phyloP scores from a whole-genome alignment of 1,139 yeast genomes.

The Kurtzmaniella quercitrusa region DNA sequence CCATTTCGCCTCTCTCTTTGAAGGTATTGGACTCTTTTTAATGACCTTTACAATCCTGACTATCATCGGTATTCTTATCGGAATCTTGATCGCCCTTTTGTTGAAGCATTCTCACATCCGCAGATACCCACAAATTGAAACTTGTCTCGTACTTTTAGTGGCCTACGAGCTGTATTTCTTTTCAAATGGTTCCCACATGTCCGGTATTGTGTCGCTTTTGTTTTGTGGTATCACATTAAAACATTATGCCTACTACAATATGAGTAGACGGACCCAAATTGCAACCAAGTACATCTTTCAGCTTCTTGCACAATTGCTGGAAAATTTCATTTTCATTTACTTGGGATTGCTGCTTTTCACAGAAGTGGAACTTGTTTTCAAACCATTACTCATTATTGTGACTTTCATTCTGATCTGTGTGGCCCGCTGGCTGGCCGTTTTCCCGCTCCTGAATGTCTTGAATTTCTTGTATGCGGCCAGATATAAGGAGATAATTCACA shows the following conservation, averaged over 20 bases:
- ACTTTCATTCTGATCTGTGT: constrained; percentile 89
- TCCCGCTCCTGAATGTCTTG: constrained; percentile 82
- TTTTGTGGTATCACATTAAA: constrained; percentile 96
- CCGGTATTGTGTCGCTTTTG: constrained; percentile 91
- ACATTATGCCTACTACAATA: constrained; percentile 94
- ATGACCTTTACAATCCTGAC: constrained; percentile 94
- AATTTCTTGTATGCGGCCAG: constrained; percentile 73
- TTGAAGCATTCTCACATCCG: constrained; percentile 91
- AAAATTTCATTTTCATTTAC: constrained; percentile 94
- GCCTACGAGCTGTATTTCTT: constrained; percentile 97
- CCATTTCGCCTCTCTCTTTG: constrained; percentile 72
- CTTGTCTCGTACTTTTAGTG: constrained; percentile 82
- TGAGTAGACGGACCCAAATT: constrained; percentile 96
- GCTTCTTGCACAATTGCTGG: constrained; percentile 88
- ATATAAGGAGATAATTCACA: constrained; percentile 32
- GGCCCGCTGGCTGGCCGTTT: constrained; percentile 96
- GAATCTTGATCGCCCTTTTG: constrained; percentile 83
- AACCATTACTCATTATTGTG: constrained; percentile 86
- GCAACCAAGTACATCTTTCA: constrained; percentile 95
- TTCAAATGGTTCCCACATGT: constrained; percentile 98
- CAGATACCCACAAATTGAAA: constrained; percentile 93
- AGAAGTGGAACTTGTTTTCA: constrained; percentile 90
- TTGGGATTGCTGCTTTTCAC: constrained; percentile 92
- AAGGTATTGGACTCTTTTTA: constrained; percentile 89
- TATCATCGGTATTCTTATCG: constrained; percentile 83